Evolutionary conservation across 768 basidiomycete genomes (phyloP).

Genomic region (Omphalotus guepiniiformis): DNA sequence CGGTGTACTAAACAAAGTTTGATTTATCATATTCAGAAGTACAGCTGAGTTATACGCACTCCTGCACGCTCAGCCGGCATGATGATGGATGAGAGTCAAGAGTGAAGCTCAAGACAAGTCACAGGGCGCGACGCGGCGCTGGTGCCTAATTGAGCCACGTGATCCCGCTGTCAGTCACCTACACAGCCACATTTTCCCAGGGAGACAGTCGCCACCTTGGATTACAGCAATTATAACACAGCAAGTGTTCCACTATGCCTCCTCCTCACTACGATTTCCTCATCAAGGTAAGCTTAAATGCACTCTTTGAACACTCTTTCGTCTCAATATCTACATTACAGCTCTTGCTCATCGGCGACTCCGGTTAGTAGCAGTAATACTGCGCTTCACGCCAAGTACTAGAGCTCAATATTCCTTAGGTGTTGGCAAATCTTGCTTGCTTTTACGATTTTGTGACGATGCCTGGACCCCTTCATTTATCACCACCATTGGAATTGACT

Average conservation of each 20-base stretch:
- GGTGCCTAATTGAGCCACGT: not conserved
- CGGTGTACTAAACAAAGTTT: slow-evolving; percentile 57
- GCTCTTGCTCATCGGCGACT: slow-evolving; percentile 95
- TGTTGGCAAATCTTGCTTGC: slow-evolving; percentile 95
- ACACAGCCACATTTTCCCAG: not conserved
- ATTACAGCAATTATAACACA: not conserved
- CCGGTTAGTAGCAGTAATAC: slow-evolving; percentile 53
- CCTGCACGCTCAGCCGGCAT: slow-evolving; percentile 83
- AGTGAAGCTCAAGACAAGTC: slow-evolving; percentile 1
- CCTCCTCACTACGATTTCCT: slow-evolving; percentile 97
- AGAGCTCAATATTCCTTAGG: slow-evolving; percentile 40
- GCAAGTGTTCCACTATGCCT: slow-evolving; percentile 48
- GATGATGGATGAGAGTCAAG: slow-evolving; percentile 18
- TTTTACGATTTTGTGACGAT: slow-evolving; percentile 97
- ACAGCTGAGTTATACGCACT: slow-evolving; percentile 36
- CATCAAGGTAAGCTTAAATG: slow-evolving; percentile 65
- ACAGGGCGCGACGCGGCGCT: slow-evolving; percentile 1
- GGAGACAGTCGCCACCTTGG: not conserved
- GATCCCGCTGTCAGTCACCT: not conserved
- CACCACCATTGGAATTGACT: slow-evolving; percentile 99
- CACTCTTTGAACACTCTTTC: slow-evolving; percentile 2
- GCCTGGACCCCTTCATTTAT: slow-evolving; percentile 99
- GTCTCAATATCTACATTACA: slow-evolving; percentile 28
- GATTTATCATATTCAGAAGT: slow-evolving; percentile 12
- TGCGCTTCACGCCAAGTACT: not conserved